Base-by-base conservation (phyloP, 352 stramenopile genomes). In the Phytopythium delawarense region DNA sequence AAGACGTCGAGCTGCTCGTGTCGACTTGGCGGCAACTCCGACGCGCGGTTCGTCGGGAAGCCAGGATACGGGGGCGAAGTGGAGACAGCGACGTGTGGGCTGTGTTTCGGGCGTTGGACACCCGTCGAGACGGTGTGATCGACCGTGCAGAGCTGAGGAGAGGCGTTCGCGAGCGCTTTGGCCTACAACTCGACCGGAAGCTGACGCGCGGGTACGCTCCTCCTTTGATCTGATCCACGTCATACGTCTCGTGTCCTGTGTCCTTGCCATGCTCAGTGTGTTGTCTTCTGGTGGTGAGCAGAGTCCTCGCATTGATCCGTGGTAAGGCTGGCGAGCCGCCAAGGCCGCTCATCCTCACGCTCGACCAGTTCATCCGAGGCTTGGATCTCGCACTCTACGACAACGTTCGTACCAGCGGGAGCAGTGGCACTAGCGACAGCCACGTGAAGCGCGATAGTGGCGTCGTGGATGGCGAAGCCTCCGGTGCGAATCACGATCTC, bases 81-180 rank as follows among this genome's bases (percentile, higher is more conserved):
- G 46, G 54, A 2, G 7, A 2, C 15, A 57, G 57, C 0, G 53
- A 63, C 25, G 76, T 69, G n/a, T 34, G 49, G 4, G 39, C 57
- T 0, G 52, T 91, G 16, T 91, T 87, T 45, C 61, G 59, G 12
- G 61, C 70, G n/a, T 66, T 91, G 0, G 82, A 91, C 63, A 56
- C 65, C 12, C 76, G 77, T 16, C 64, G 67, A 37, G 75, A 87
- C 42, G 76, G 81, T 7, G 66, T 84, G 3, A 61, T 94, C 2
- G 82, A 94, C 64, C 79, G 84, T 8, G 75, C 79, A 8, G 76
- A 88, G 42, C 72, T 94, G 59, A 78, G 82, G 28, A n/a, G 71
- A 21, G 82, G 82, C 0, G 56, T 77, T 18, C 64, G 69, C 23
- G 64, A 65, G 34, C 53, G 21, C 4, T 86, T 90, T 21, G 75